Conservation (phyloP, 2,329 filamentous ascomycete genomes). For the Penicillium paneum region DNA sequence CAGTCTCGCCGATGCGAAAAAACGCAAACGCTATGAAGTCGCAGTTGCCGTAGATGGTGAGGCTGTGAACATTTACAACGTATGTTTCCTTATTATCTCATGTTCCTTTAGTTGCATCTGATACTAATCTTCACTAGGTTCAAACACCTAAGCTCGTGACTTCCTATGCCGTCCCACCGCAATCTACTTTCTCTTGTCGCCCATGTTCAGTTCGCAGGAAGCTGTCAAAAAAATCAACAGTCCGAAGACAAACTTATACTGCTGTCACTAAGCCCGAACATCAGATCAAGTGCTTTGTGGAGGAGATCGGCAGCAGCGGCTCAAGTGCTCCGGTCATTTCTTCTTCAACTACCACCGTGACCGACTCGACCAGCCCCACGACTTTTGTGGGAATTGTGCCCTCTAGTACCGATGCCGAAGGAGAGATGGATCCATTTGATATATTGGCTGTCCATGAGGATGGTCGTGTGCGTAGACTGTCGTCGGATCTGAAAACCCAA, state of each 20-base stretch:
- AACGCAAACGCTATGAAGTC: slow-evolving; percentile 61
- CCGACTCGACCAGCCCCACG: slow-evolving; percentile 37
- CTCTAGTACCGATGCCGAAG: slow-evolving; percentile 20
- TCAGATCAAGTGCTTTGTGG: slow-evolving; percentile 54
- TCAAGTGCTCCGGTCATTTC: slow-evolving; percentile 36
- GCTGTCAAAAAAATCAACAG: slow-evolving; percentile 39
- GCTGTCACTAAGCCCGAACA: slow-evolving; percentile 49
- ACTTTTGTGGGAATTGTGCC: slow-evolving; percentile 41
- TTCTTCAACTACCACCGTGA: slow-evolving; percentile 39
- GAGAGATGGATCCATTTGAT: slow-evolving; percentile 35
- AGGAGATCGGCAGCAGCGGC: slow-evolving; percentile 41
- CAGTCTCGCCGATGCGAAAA: slow-evolving; percentile 54
- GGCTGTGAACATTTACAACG: slow-evolving; percentile 61
- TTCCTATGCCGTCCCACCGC: slow-evolving; percentile 61
- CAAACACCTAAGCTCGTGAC: slow-evolving; percentile 59
- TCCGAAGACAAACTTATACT: slow-evolving; percentile 57
- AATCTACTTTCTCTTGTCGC: slow-evolving; percentile 55
- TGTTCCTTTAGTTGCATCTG: background rate
- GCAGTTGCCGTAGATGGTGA: slow-evolving; percentile 60
- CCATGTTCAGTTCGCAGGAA: slow-evolving; percentile 59
- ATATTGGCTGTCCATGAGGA: slow-evolving; percentile 45
- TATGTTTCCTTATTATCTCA: slow-evolving; percentile 30
- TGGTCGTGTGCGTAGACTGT: slow-evolving; percentile 41
- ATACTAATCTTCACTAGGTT: slow-evolving; percentile 43
- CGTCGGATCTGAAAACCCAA: slow-evolving; percentile 40